Conservation (phyloP, 441 rosid species). For the Pelargonium fulgidum region DNA sequence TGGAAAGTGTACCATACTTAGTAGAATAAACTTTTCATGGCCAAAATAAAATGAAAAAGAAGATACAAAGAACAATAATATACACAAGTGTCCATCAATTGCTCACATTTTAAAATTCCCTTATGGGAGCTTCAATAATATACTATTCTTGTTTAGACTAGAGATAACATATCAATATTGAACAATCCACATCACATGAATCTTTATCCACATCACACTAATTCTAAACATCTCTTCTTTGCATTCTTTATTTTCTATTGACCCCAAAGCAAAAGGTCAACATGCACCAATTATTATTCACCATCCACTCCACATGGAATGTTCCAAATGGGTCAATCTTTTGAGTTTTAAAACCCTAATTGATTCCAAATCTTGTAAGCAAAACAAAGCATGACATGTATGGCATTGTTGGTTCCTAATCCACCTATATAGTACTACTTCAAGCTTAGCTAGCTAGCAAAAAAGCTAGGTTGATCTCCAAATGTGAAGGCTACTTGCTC, state of each 20-base stretch:
- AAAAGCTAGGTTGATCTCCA: not conserved
- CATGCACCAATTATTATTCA: constrained; percentile 6
- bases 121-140: too few relatives aligned
- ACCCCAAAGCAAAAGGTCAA: constrained; percentile 7
- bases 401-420: constrained; percentile 4
- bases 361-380: not conserved
- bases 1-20: too few relatives aligned
- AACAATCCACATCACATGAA: too few relatives aligned
- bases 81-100: too few relatives aligned
- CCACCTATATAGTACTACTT: not conserved
- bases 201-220: too few relatives aligned
- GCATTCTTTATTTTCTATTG: not conserved
- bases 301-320: not conserved
- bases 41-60: too few relatives aligned
- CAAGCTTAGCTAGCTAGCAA: not conserved
- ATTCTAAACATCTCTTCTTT: too few relatives aligned
- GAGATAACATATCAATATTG: too few relatives aligned
- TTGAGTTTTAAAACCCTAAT: constrained; percentile 4
- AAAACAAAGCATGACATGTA: constrained; percentile 5
- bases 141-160: too few relatives aligned
- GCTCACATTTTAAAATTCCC: too few relatives aligned
- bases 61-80: too few relatives aligned
- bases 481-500: not conserved
- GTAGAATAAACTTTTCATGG: too few relatives aligned
- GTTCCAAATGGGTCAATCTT: constrained; percentile 8